Evolutionary conservation across 1,284 basidiomycete species (phyloP), one percentile per base, ranked within the genome.

Genomic region (Cryptococcus sp.): DNA sequence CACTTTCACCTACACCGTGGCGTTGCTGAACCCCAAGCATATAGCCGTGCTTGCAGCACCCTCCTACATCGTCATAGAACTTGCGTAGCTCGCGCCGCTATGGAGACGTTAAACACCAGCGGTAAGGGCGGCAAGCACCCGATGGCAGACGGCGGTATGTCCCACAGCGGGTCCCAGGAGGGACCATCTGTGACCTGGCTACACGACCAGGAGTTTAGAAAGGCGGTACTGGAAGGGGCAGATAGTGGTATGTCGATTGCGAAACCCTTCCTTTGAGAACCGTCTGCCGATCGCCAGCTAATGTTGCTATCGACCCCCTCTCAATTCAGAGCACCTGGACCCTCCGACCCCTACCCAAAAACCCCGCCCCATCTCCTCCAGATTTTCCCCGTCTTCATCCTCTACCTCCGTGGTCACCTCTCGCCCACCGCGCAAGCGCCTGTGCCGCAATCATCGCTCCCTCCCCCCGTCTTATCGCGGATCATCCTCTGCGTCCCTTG

Each of bases 311-410:
- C 15, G 37, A 8, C n/a, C 18, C 21, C 35, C 38, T 23, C n/a
- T 44, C 20, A n/a, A 18, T 21, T 18, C 40, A 63, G 61, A 60
- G 18, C 28, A 42, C 0, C 45, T 62, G 1, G 42, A 44, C 23
- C 62, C 58, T 16, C 64, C 66, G n/a, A 59, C 59, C 15, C 63
- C 64, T 11, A 65, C 66, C 0, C 66, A 67, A 37, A 57, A 59
- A 47, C 62, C 66, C n/a, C 51, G 62, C 38, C 62, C 66, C 0
- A 60, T 64, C 15, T 60, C 60, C 37, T 60, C 63, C n/a, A 50
- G 50, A 0, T 50, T 64, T 21, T 58, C 61, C 20, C 50, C 63
- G 3, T 55, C 59, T 11, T 53, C 55, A 13, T 50, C 53, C 13
- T 43, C 54, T 12, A 21, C 38, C 24, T 7, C 46, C 33, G 36